A percentile compares a stretch with the other conserved stretches of the same genome.
Evolutionary conservation across 169 alveolate genomes (phyloP).

Genomic region (Plasmodium chabaudi): DNA sequence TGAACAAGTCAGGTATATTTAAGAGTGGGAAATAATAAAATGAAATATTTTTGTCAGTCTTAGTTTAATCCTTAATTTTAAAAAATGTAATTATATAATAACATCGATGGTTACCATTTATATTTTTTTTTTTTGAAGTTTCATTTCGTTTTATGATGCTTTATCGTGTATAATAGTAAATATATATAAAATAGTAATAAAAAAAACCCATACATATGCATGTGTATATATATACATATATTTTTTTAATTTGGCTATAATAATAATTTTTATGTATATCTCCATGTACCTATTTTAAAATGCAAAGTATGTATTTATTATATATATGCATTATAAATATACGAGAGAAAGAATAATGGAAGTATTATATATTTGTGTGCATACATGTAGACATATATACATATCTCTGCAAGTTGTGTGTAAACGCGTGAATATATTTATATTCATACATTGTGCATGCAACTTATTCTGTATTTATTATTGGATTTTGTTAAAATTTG

Average conservation of each 20-base stretch:
- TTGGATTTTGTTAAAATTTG: constrained; percentile 1
- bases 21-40: too few species aligned
- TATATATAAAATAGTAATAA: neutral
- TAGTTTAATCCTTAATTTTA: too few species aligned
- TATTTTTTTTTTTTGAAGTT: neutral
- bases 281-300: neutral
- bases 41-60: neutral
- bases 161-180: constrained; percentile 23
- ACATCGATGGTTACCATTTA: neutral
- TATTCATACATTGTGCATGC: neutral
- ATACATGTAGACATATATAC: neutral
- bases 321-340: constrained; percentile 9
- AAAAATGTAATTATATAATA: too few species aligned
- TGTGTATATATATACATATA: constrained; percentile 1
- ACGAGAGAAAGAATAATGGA: neutral
- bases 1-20: neutral
- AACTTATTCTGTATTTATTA: neutral
- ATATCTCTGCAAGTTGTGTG: neutral
- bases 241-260: constrained; percentile 8
- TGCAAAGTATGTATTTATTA: constrained; percentile 8
- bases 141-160: neutral
- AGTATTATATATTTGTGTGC: neutral
- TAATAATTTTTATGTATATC: too few species aligned
- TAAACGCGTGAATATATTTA: too few species aligned
- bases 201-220: constrained; percentile 10